These are phyloP conservation scores for Amanita brunnescens DNA, from an alignment of 768 basidiomycete genomes.

Conservation along the genomic window DNA sequence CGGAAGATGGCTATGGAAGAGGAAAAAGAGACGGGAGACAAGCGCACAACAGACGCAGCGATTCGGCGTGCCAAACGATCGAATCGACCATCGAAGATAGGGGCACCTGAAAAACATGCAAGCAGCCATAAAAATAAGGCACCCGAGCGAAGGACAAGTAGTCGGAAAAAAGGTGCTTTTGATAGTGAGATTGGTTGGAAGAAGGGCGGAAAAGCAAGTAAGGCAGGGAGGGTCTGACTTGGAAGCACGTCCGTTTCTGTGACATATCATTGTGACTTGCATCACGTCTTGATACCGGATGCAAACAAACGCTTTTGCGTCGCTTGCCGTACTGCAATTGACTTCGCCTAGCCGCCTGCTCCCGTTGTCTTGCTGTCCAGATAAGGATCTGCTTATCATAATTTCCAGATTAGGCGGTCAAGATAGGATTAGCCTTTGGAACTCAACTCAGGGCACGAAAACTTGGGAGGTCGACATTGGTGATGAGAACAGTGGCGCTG, in stretches of 20 bases:
- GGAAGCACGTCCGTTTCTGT: not conserved
- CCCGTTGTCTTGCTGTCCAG: constrained; percentile 67
- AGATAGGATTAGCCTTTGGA: constrained; percentile 73
- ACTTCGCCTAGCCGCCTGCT: constrained; percentile 52
- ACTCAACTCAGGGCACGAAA: constrained; percentile 62
- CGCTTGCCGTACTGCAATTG: constrained; percentile 48
- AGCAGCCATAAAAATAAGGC: constrained; percentile 27
- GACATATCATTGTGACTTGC: not conserved
- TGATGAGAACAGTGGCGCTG: constrained; percentile 33
- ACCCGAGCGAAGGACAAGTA: constrained; percentile 9
- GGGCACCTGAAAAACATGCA: constrained; percentile 31
- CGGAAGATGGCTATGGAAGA: constrained; percentile 81
- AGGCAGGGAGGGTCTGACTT: not conserved
- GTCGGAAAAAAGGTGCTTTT: constrained; percentile 32
- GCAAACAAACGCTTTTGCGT: constrained; percentile 41
- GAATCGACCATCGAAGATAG: constrained; percentile 66
- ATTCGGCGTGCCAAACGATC: constrained; percentile 86
- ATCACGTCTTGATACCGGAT: constrained; percentile 14
- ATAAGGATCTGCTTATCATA: constrained; percentile 71
- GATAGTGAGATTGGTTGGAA: constrained; percentile 28
- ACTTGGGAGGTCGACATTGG: constrained; percentile 76
- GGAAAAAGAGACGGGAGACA: constrained; percentile 55
- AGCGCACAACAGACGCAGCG: constrained; percentile 52
- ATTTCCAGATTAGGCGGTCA: constrained; percentile 58
- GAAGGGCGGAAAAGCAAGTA: not conserved